Percentiles rank a stretch among this genome's conserved stretches.
These are phyloP conservation scores for Leucocoprinus leucothites DNA, from an alignment of 768 basidiomycete species.

Conservation along the genomic window DNA sequence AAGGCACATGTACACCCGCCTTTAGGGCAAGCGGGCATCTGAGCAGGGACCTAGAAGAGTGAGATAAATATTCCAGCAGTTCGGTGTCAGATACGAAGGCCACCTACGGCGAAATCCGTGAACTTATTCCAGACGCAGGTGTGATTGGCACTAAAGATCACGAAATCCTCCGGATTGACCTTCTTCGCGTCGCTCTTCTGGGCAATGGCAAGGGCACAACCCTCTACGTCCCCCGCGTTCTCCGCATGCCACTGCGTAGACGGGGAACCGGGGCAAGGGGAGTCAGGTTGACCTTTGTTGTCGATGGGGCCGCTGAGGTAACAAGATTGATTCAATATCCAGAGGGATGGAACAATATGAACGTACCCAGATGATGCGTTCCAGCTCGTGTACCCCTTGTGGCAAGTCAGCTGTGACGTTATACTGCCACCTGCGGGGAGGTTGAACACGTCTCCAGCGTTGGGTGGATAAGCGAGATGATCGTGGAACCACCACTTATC, in stretches of 20 bases:
- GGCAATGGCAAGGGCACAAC: constrained; percentile 70
- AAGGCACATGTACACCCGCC: constrained; percentile 69
- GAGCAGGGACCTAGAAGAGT: constrained; percentile 44
- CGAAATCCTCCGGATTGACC: constrained; percentile 65
- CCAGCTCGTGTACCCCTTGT: constrained; percentile 58
- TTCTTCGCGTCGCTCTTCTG: constrained; percentile 58
- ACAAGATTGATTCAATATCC: too few species aligned
- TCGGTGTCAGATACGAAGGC: too few species aligned
- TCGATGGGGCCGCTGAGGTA: constrained; percentile 27
- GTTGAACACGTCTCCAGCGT: constrained; percentile 50
- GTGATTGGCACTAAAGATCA: constrained; percentile 70
- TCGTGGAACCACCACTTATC: constrained; percentile 60
- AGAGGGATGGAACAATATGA: constrained; percentile 27
- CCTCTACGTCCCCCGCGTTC: constrained; percentile 48
- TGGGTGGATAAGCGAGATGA: constrained; percentile 56
- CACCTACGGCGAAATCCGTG: constrained; percentile 48
- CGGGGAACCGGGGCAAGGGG: constrained; percentile 47
- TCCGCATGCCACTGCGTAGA: constrained; percentile 52
- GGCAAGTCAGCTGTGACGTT: constrained; percentile 52
- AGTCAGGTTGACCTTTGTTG: constrained; percentile 38
- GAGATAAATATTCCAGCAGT: not conserved
- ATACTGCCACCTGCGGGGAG: constrained; percentile 55
- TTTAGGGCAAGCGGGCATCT: constrained; percentile 64
- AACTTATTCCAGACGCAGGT: constrained; percentile 72
- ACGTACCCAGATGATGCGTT: constrained; percentile 50